Base-by-base conservation (phyloP, 1,139 yeast genomes). In the Yamadazyma pseudoaaseri region DNA sequence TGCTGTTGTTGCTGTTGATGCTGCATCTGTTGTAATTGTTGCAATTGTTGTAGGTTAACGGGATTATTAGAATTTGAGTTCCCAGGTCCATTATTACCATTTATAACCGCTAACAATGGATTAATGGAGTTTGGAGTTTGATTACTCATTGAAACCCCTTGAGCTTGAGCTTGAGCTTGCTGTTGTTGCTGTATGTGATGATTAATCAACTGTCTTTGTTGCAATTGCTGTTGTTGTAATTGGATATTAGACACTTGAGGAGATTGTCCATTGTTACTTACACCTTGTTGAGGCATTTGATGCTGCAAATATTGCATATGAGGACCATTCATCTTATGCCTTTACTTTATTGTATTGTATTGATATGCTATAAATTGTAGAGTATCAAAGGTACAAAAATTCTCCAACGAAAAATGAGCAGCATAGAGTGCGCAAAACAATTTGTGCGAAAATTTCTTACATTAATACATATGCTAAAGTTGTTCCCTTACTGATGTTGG, bases 301-400 rank as follows among this genome's bases (percentile, higher is more conserved):
- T 54, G 68, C 49, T 64, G 74, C 41, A 69, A 55, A 48, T 65
- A 68, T 46, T 66, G 74, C 35, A 68, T 62, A 43, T 68, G 75
- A 26, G 73, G 73, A 38, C 29, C 35, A 17, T 37, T 37, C 41
- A 37, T 37, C n/a, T n/a, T n/a, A n/a, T n/a, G n/a, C n/a, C n/a
- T n/a, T n/a, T n/a, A n/a, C n/a, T n/a, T n/a, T n/a, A n/a, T n/a
- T n/a, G n/a, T n/a, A n/a, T n/a, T n/a, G n/a, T n/a, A n/a, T n/a
- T n/a, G n/a, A n/a, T n/a, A n/a, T n/a, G n/a, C n/a, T n/a, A n/a
- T n/a, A 6, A 18, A 18, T 18, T 18, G 8, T 7, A 18, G 20
- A 18, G 9, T 18, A 18, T 9, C 20, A 18, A 18, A 18, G 9
- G 20, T 18, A 6, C 8, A 7, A 18, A 18, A 18, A 18, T 18